phyloP scores from a whole-genome alignment of 345 rosid genomes.

The sweet orange (Citrus sinensis) region DNA sequence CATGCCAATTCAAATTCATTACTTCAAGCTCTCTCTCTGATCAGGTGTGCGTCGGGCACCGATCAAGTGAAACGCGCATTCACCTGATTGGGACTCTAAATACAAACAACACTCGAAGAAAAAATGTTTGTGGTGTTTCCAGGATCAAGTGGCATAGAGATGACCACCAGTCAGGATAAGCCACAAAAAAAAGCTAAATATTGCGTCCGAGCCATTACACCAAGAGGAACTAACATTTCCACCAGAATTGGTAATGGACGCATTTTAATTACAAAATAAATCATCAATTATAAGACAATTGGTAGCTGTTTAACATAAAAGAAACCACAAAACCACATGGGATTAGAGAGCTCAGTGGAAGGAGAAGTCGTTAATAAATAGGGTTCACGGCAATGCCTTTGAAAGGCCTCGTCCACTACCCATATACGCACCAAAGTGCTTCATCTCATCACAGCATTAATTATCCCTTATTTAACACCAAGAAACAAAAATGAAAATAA shows the following conservation, averaged over 20 bases:
- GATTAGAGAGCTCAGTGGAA: conserved; percentile 79
- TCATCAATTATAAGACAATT: neutral
- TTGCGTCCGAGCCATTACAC: conserved; percentile 95
- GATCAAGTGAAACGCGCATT: no score
- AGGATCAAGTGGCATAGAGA: conserved; percentile 50
- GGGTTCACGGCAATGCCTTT: conserved; percentile 75
- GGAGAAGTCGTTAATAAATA: conserved; percentile 82
- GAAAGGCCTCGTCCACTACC: conserved; percentile 63
- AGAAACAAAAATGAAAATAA: no score
- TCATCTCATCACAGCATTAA: conserved; percentile 66
- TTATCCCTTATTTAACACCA: neutral
- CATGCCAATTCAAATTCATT: no score
- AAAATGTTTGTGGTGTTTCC: conserved; percentile 73
- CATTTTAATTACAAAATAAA: conserved; percentile 9
- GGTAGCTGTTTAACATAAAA: neutral
- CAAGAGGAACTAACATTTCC: conserved; percentile 65
- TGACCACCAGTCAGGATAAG: conserved; percentile 62
- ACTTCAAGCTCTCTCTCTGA: no score
- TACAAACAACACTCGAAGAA: no score
- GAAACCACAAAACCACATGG: neutral
- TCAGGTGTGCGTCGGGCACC: no score
- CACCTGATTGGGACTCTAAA: no score
- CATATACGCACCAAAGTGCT: conserved; percentile 57
- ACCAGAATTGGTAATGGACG: conserved; percentile 96
- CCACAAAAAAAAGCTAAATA: conserved; percentile 35